Evolutionary conservation across 805 yeast genomes (phyloP).

Genomic region (Metschnikowia noctiluminum): DNA sequence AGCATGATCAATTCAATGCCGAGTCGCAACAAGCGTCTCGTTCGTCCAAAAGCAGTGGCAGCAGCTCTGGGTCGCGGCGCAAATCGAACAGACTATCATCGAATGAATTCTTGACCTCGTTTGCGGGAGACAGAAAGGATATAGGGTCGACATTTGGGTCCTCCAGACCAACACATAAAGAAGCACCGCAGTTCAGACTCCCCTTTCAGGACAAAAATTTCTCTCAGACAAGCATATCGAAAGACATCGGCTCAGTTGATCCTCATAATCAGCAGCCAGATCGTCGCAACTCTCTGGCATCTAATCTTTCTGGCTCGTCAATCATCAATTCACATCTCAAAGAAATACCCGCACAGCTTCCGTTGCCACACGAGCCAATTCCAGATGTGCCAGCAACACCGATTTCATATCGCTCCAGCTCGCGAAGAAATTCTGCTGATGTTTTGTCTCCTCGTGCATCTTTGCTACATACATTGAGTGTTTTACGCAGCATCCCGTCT

Average conservation of each 20-base stretch:
- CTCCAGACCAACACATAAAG: constrained; percentile 29
- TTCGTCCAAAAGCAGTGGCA: constrained; percentile 12
- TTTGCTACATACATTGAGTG: constrained; percentile 38
- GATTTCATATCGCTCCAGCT: constrained; percentile 30
- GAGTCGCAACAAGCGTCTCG: constrained; percentile 4
- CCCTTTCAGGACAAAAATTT: constrained; percentile 57
- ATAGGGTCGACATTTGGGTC: constrained; percentile 21
- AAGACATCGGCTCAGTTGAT: constrained; percentile 21
- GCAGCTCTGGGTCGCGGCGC: constrained; percentile 7
- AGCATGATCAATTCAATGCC: constrained; percentile 22
- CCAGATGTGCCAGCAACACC: constrained; percentile 41
- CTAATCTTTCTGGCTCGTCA: constrained; percentile 11
- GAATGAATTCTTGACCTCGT: constrained; percentile 6
- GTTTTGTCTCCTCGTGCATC: constrained; percentile 40
- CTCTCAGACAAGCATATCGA: constrained; percentile 3
- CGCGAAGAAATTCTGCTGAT: constrained; percentile 37
- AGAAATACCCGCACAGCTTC: constrained; percentile 54
- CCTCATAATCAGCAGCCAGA: constrained; percentile 21
- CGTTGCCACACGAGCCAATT: constrained; percentile 54
- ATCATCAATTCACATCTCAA: constrained; percentile 14
- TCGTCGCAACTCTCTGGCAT: constrained; percentile 11
- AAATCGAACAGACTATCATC: constrained; percentile 1
- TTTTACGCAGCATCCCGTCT: constrained; percentile 36
- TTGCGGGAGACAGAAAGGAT: constrained; percentile 10
- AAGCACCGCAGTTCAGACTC: constrained; percentile 57